Base-by-base conservation (phyloP, 768 basidiomycete species). In the Hygrophorus pudorinus region DNA sequence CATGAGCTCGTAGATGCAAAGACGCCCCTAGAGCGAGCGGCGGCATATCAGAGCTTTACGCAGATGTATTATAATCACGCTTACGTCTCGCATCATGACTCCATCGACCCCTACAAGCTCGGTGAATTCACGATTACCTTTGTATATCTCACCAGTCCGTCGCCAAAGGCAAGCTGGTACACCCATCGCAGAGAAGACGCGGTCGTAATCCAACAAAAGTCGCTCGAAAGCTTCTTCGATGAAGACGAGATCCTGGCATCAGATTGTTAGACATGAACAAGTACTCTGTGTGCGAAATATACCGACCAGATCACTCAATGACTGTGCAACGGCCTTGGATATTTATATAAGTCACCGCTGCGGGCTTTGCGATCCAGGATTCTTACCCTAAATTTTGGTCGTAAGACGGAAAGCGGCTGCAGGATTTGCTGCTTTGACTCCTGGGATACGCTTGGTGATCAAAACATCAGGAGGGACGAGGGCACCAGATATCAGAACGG, bases 171-270 rank as follows among this genome's bases (percentile, higher is more conserved):
- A 99, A 0, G 92, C 92, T 0, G 94, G 94, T 3, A 98, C 91
- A 28, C 90, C 92, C 84, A 99, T 97, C 0, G 89, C 91, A 42
- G 83, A 82, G 63, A 90, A 89, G 11, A 87, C 90, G 17, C 92
- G 83, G 59, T 97, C 94, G 50, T 97, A 97, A 57, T 96, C 92
- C 16, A 98, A 77, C 46, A 99, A 70, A 48, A 97, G 72, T 1
- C 93, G 84, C 60, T 99, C 94, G 56, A 98, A 97, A 0, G 87
- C 92, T 64, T 98, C 94, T 61, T 98, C 94, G 54, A 99, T 93
- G 61, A 96, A 94, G 10, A 98, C 87, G 20, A 96, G 74, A 61
- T 99, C 94, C 83, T 85, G 51, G 12, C 44, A 14, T 16, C 33
- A 31, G 21, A 49, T 36, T 10, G 38, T 40, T 29, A 33, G 10